These are phyloP conservation scores for Neoascochyta sp. DNA, from an alignment of 2,329 filamentous ascomycete species.

Conservation along the genomic window DNA sequence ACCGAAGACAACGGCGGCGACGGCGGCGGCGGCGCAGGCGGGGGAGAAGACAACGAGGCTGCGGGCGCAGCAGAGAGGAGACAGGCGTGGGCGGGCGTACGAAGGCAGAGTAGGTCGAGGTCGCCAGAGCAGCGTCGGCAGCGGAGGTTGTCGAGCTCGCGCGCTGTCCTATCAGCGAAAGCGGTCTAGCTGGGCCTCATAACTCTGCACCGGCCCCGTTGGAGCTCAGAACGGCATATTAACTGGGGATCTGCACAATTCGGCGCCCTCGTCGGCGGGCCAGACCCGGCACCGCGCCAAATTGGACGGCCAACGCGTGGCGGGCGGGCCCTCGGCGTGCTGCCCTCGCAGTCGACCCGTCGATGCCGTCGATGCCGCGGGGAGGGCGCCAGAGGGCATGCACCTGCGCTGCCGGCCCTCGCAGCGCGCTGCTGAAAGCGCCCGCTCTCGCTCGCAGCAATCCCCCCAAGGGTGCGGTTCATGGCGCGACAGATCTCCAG, in stretches of 20 bases:
- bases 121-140: slow-evolving; percentile 15
- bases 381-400: too few species aligned
- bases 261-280: slow-evolving; percentile 13
- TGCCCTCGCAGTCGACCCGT: background rate
- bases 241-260: slow-evolving; percentile 18
- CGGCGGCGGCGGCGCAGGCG: slow-evolving; percentile 11
- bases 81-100: slow-evolving; percentile 13
- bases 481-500: too few species aligned
- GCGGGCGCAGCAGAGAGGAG: slow-evolving; percentile 19
- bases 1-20: slow-evolving; percentile 8
- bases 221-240: slow-evolving; percentile 14
- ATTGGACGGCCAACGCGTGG: slow-evolving; percentile 13
- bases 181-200: slow-evolving; percentile 16
- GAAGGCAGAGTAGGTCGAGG: slow-evolving; percentile 14
- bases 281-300: slow-evolving; percentile 12
- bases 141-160: too few species aligned
- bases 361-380: background rate
- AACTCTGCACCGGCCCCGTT: slow-evolving; percentile 19
- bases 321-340: slow-evolving; percentile 4
- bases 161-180: slow-evolving; percentile 16
- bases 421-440: too few species aligned
- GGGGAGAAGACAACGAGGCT: slow-evolving; percentile 18
- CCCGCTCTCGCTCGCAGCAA: too few species aligned
- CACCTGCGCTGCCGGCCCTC: too few species aligned
- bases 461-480: too few species aligned